Base-by-base conservation (phyloP, 2,329 filamentous ascomycete genomes). In the Penicillium hordei region DNA sequence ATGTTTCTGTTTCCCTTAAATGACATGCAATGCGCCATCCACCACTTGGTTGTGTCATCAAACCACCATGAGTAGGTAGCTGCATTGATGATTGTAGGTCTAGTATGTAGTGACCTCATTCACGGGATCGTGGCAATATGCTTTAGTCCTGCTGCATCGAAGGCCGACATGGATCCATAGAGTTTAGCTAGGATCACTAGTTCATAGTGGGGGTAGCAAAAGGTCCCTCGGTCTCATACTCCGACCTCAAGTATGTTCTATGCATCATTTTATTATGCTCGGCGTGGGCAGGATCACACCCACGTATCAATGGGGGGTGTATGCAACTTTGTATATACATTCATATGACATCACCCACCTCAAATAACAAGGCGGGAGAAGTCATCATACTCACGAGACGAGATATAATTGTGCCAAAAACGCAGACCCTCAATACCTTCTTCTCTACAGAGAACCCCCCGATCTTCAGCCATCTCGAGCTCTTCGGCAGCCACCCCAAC, bases 401-500 rank as follows among this genome's bases (percentile, higher is more conserved):
- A 55, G 43, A 81, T 65, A 58, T 73, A 83, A 69, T 99, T 99
- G 75, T 90, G 87, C 94, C 94, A 99, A 74, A 96, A 99, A 68
- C 89, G 89, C 46, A 96, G 80, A 0, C 94, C 94, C 72, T 97
- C 93, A 15, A 97, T 85, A 5, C 91, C 89, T 68, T 96, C 93
- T 72, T 99, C 94, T 48, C 94, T 87, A 72, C 93, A 97, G 21
- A 99, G 73, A 3, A 87, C 86, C 0, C 94, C 94, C 55, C 84
- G 86, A 72, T 97, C 93, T 74, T 99, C 94, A 0, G 93, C 93
- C 93, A 99, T 97, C 72, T 97, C 90, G 13, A 99, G 81, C 76
- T 99, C 94, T 73, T 97, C 94, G 59, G 89, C 90, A 1, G 94
- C 94, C 23, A 99, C 93, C 9, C 94, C 94, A 8, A 99, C 89